Conservation (phyloP, 1,139 yeast genomes). For the Scheffersomyces cryptocercus region DNA sequence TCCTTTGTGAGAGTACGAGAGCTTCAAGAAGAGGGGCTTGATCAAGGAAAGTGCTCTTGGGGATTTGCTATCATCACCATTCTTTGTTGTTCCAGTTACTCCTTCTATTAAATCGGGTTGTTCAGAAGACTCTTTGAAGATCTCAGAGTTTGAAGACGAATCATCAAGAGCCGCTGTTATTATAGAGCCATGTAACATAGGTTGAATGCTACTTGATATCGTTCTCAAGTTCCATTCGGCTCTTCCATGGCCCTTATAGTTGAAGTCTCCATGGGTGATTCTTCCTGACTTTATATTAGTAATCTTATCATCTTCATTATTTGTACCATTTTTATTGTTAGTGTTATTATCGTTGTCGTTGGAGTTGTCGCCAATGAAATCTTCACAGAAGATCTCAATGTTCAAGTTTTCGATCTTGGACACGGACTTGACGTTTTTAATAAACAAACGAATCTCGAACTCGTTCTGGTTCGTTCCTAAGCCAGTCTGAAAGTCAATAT, state of each 20-base stretch:
- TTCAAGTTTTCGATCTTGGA: conserved; percentile 57
- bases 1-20: conserved; percentile 66
- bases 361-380: conserved; percentile 4
- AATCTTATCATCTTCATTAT: conserved; percentile 6
- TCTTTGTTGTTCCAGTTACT: conserved; percentile 1
- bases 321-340: conserved; percentile 4
- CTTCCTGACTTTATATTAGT: conserved; percentile 51
- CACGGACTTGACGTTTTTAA: conserved; percentile 48
- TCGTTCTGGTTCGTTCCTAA: conserved; percentile 66
- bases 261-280: conserved; percentile 73
- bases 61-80: neutral
- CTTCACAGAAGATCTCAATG: conserved; percentile 49
- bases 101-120: conserved; percentile 7
- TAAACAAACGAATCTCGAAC: conserved; percentile 68
- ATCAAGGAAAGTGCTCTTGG: conserved; percentile 13
- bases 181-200: conserved; percentile 63
- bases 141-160: neutral
- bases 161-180: conserved; percentile 17
- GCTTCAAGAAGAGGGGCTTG: conserved; percentile 53
- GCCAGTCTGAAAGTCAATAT: conserved; percentile 59
- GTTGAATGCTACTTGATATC: conserved; percentile 64
- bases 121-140: conserved; percentile 4
- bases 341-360: conserved; percentile 2
- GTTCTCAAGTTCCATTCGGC: conserved; percentile 75
- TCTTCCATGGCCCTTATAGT: conserved; percentile 49